Conservation (phyloP, 1,284 basidiomycete genomes). For the Apiotrichum veenhuisii region DNA sequence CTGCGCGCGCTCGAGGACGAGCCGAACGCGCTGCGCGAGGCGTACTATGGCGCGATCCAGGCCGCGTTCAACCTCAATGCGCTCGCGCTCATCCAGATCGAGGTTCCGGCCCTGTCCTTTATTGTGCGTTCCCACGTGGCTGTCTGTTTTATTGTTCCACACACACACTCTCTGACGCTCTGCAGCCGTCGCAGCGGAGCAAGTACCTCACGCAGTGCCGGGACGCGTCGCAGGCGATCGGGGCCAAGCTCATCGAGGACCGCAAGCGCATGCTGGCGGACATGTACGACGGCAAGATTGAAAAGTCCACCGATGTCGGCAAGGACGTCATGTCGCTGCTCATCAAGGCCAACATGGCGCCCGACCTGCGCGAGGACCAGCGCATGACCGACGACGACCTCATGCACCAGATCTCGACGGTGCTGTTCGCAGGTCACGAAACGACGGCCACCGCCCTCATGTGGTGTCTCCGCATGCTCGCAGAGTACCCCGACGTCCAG, state of each 20-base stretch:
- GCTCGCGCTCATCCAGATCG: not conserved
- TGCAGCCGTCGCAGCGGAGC: not conserved
- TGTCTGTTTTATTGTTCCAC: too few relatives aligned
- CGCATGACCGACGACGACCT: constrained; percentile 64
- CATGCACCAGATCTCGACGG: constrained; percentile 69
- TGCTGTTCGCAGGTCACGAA: constrained; percentile 67
- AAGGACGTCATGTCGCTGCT: constrained; percentile 52
- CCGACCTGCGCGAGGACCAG: constrained; percentile 56
- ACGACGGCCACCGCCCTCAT: constrained; percentile 64
- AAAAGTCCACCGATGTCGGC: constrained; percentile 52
- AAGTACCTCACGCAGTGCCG: not conserved
- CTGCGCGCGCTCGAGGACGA: constrained; percentile 57
- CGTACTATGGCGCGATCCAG: constrained; percentile 58
- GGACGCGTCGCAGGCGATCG: not conserved
- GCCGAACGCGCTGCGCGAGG: constrained; percentile 35
- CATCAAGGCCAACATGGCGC: constrained; percentile 60
- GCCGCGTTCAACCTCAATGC: constrained; percentile 37
- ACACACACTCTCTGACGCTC: not conserved
- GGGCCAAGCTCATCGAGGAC: not conserved
- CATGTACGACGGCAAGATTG: constrained; percentile 22
- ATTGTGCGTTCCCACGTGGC: not conserved
- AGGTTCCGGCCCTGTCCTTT: not conserved
- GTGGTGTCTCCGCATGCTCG: constrained; percentile 52
- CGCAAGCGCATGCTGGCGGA: not conserved
- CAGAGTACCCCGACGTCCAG: constrained; percentile 58